Base-by-base conservation (phyloP, 345 rosid species). In the Carallia brachiata region DNA sequence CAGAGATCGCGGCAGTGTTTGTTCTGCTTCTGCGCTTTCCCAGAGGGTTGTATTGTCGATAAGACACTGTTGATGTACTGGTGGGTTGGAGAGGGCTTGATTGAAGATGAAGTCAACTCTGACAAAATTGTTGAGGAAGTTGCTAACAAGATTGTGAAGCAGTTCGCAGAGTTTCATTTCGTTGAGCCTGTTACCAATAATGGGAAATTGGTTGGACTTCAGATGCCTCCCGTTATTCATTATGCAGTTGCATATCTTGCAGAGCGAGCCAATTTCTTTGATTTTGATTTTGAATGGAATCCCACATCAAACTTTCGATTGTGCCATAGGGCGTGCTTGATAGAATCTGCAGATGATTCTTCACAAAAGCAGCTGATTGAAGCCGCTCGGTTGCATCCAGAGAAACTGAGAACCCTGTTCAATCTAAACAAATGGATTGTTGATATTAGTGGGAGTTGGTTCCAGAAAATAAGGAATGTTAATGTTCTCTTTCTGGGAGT, bases 41-140 rank as follows among this genome's bases (percentile, higher is more conserved):
- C 81, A 6, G 81, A 69, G 68, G 61, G 57, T 44, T 62, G 61
- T 44, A 19, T 65, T 5, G 65, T 73, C 34, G 65, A 52, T 57
- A 78, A 73, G 67, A 65, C 71, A 64, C 18, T 69, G 19, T 31
- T 73, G 6, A 62, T 39, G 27, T 64, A 73, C 37, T 73, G 81
- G 81, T 78, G 77, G 81, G 19, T 73, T 57, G 94, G 86, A 34
- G 88, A 89, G 75, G 76, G 73, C 10, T 48, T 88, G 61, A 58
- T 80, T 40, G 1, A 0, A 1, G 2, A 2, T 32, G 34, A 32
- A 4, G 34, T 23, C 34, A 32, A 32, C 34, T 32, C 2, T 32
- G 34, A 32, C 34, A 32, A 4, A 32, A 32, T 32, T 32, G 34
- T 4, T 2, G 34, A 32, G 34, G 34, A 32, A 32, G 2, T 32